These are phyloP conservation scores for Cyclotella distinguenda DNA, from an alignment of 108 stramenopile species.

Conservation along the genomic window DNA sequence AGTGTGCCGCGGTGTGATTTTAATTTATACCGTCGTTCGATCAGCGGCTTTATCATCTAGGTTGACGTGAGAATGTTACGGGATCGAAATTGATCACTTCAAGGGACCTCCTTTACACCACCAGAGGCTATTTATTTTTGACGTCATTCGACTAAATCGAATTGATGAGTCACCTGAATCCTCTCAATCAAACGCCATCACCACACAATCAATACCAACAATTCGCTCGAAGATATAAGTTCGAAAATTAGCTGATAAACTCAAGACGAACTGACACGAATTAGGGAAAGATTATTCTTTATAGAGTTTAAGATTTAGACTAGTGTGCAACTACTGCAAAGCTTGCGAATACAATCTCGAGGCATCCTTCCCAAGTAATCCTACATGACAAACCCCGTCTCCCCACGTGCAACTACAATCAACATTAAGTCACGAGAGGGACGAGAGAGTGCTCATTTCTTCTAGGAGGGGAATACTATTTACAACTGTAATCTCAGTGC, in stretches of 20 bases:
- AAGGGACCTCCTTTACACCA: too few species aligned
- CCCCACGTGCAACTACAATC: constrained; percentile 2
- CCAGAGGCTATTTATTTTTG: too few species aligned
- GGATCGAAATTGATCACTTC: too few species aligned
- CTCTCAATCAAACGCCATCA: neutral
- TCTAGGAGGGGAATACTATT: constrained; percentile 17
- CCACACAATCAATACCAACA: neutral
- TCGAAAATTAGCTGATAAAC: neutral
- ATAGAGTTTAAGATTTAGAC: constrained; percentile 21
- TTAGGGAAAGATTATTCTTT: neutral
- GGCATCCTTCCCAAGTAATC: constrained; percentile 11
- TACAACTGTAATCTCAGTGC: constrained; percentile 11
- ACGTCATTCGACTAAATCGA: too few species aligned
- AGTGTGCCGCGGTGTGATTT: neutral
- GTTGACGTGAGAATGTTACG: too few species aligned
- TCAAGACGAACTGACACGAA: neutral
- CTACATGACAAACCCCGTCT: constrained; percentile 4
- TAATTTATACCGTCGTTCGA: too few species aligned
- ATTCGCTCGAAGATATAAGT: neutral
- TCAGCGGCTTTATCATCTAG: too few species aligned
- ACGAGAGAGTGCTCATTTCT: constrained; percentile 12
- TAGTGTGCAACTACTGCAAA: constrained; percentile 23
- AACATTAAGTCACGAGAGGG: constrained; percentile 6
- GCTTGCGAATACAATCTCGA: constrained; percentile 37
- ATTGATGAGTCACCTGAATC: too few species aligned